Conservation (phyloP, 2,329 filamentous ascomycete genomes). For the Curvularia lunata region DNA sequence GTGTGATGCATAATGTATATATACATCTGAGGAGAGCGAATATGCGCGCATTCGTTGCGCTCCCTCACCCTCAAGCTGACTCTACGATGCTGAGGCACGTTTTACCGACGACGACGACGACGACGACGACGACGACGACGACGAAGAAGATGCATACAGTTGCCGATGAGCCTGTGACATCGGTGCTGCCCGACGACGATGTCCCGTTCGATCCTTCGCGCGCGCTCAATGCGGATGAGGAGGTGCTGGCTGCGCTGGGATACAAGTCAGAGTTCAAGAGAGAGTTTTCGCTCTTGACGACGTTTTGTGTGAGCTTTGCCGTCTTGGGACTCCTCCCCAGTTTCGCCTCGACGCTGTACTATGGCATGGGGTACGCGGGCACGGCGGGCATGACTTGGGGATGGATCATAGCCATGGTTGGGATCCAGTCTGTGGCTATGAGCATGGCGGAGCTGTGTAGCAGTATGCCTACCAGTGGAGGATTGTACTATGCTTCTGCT, state of each 20-base stretch:
- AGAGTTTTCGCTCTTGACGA: slow-evolving; percentile 76
- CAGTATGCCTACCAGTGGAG: slow-evolving; percentile 74
- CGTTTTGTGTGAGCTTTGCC: slow-evolving; percentile 76
- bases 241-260: slow-evolving; percentile 66
- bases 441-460: slow-evolving; percentile 72
- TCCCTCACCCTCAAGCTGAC: no score
- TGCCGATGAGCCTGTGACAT: slow-evolving; percentile 60
- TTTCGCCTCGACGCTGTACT: slow-evolving; percentile 74
- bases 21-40: no score
- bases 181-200: slow-evolving; percentile 58
- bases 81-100: no score
- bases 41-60: no score
- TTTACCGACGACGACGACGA: background rate
- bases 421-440: slow-evolving; percentile 73
- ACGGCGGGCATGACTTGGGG: slow-evolving; percentile 70
- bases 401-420: slow-evolving; percentile 74
- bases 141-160: slow-evolving; percentile 45
- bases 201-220: slow-evolving; percentile 55
- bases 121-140: background rate
- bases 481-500: slow-evolving; percentile 75
- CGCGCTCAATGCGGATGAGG: slow-evolving; percentile 62
- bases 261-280: slow-evolving; percentile 70
- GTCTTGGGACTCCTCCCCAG: slow-evolving; percentile 73
- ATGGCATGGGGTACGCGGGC: slow-evolving; percentile 65
- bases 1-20: no score